Evolutionary conservation across 192 early-diverging fungal genomes (phyloP).

Genomic region (Coemansia sp.): DNA sequence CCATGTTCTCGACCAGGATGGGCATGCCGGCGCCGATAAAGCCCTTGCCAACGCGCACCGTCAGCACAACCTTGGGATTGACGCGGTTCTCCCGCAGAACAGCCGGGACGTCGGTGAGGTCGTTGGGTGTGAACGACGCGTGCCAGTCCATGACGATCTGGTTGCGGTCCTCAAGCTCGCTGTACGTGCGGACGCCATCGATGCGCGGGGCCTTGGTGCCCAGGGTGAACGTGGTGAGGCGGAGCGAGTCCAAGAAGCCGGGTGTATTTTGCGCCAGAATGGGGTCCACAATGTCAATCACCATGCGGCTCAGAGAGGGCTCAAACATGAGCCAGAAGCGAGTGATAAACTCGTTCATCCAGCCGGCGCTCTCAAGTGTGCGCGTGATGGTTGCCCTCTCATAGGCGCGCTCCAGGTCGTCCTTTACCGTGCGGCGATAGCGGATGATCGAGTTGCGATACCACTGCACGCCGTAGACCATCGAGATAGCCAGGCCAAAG

Average conservation of each 20-base stretch:
- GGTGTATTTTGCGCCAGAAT: conserved; percentile 74
- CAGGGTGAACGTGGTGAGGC: conserved; percentile 70
- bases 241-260: conserved; percentile 74
- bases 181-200: conserved; percentile 66
- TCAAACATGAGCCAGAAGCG: conserved; percentile 91
- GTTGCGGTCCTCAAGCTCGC: conserved; percentile 66
- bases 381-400: conserved; percentile 47
- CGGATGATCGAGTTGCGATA: conserved; percentile 70
- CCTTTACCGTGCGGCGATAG: conserved; percentile 63
- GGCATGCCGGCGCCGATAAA: conserved; percentile 80
- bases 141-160: conserved; percentile 89
- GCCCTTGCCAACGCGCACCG: conserved; percentile 83
- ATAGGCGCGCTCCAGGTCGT: conserved; percentile 67
- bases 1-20: conserved; percentile 80
- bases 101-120: conserved; percentile 68
- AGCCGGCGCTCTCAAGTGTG: conserved; percentile 70
- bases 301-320: conserved; percentile 71
- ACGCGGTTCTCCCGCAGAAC: conserved; percentile 64
- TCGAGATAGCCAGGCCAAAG: conserved; percentile 38
- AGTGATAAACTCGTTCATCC: conserved; percentile 85
- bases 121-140: conserved; percentile 79
- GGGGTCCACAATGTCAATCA: conserved; percentile 67
- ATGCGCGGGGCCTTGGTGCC: conserved; percentile 74
- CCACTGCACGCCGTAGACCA: conserved; percentile 57
- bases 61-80: conserved; percentile 85